Conservation (phyloP, 2,329 filamentous ascomycete species). For the Juglanconis sp. region DNA sequence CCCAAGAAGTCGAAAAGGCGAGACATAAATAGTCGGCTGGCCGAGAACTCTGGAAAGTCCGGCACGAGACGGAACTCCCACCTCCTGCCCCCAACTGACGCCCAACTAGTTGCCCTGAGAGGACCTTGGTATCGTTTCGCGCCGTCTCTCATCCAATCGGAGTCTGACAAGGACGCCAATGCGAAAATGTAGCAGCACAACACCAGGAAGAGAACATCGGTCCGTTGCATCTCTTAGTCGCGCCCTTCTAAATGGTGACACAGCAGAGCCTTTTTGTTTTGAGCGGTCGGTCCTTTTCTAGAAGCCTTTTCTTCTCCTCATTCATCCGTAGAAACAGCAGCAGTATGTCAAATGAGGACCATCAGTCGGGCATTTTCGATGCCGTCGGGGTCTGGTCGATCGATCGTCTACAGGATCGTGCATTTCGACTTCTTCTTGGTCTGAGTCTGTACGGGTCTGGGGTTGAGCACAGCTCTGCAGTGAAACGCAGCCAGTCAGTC, state of each 20-base stretch:
- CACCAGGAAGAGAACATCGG: background rate
- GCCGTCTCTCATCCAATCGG: background rate
- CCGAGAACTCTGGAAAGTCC: background rate
- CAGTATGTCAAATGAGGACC: slow-evolving; percentile 8
- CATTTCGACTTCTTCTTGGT: slow-evolving; percentile 66
- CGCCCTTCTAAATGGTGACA: background rate
- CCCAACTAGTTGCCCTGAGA: background rate
- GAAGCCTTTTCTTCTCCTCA: slow-evolving; percentile 3
- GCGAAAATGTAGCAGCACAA: background rate
- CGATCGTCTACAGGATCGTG: slow-evolving; percentile 58
- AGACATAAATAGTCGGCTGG: background rate
- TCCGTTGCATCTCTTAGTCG: background rate
- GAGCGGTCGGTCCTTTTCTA: slow-evolving; percentile 7
- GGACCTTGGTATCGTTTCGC: background rate
- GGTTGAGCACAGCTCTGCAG: slow-evolving; percentile 67
- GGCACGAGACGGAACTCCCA: background rate
- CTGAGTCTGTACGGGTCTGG: slow-evolving; percentile 55
- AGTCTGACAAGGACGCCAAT: background rate
- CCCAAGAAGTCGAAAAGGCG: slow-evolving; percentile 18
- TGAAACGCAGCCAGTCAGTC: slow-evolving; percentile 17
- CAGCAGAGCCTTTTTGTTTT: background rate
- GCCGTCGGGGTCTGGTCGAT: slow-evolving; percentile 6
- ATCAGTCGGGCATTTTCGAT: slow-evolving; percentile 3
- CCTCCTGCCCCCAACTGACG: background rate
- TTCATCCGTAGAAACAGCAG: slow-evolving; percentile 7